A percentile compares a stretch with the other conserved stretches of the same genome.
Conservation (phyloP, 805 yeast genomes). For the Lachancea waltii region DNA sequence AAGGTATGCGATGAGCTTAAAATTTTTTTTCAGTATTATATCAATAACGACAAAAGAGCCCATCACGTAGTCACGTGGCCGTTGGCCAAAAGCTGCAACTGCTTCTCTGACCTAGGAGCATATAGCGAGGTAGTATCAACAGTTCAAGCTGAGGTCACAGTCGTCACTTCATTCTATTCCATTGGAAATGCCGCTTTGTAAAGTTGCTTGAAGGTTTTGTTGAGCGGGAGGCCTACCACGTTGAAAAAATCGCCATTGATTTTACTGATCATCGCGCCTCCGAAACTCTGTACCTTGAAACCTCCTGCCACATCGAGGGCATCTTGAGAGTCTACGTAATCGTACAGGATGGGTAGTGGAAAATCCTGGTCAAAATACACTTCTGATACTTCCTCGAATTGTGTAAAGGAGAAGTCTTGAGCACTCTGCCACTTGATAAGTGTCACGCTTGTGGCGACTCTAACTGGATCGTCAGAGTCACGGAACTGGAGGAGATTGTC, state of each 20-base stretch:
- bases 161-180: slow-evolving; percentile 1
- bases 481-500: slow-evolving; percentile 38
- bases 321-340: slow-evolving; percentile 65
- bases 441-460: slow-evolving; percentile 50
- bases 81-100: too few relatives aligned
- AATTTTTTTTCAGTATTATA: slow-evolving; percentile 2
- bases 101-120: neutral
- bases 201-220: slow-evolving; percentile 37
- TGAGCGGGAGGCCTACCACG: slow-evolving; percentile 81
- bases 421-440: slow-evolving; percentile 31
- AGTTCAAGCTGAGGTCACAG: too few relatives aligned
- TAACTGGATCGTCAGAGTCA: slow-evolving; percentile 44
- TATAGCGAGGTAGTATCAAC: too few relatives aligned
- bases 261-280: slow-evolving; percentile 54
- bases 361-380: slow-evolving; percentile 39
- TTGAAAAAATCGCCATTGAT: slow-evolving; percentile 80
- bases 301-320: slow-evolving; percentile 90
- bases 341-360: slow-evolving; percentile 48
- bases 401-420: slow-evolving; percentile 12
- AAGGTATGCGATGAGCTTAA: slow-evolving; percentile 9
- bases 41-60: neutral
- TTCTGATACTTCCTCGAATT: slow-evolving; percentile 38
- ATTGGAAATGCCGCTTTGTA: slow-evolving; percentile 9
- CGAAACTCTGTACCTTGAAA: slow-evolving; percentile 71
- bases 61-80: too few relatives aligned